Evolutionary conservation across 2,329 filamentous ascomycete species (phyloP).

Genomic region (Cytospora piceae): DNA sequence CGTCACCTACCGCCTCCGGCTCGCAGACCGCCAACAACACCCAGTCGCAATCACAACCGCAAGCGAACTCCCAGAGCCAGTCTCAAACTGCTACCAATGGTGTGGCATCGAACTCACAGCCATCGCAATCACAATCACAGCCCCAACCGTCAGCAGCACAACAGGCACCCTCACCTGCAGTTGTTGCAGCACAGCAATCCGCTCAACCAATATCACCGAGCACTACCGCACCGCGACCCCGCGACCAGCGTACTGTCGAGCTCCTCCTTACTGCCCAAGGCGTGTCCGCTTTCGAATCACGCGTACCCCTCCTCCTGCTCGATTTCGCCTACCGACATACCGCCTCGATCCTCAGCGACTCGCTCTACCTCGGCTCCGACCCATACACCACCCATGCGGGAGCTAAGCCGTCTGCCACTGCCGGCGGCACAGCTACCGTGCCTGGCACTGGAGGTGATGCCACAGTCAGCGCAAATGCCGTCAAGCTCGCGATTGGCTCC

Average conservation of each 20-base stretch:
- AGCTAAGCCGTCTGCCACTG: constrained; percentile 52
- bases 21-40: constrained; percentile 33
- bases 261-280: constrained; percentile 78
- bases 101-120: constrained; percentile 22
- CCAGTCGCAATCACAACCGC: constrained; percentile 31
- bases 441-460: constrained; percentile 53
- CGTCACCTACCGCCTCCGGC: constrained; percentile 42
- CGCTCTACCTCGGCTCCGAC: constrained; percentile 69
- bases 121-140: constrained; percentile 37
- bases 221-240: constrained; percentile 62
- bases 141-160: constrained; percentile 34
- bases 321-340: constrained; percentile 88
- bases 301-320: constrained; percentile 79
- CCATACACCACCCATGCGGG: constrained; percentile 66
- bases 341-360: constrained; percentile 70
- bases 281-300: constrained; percentile 78
- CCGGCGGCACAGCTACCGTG: constrained; percentile 53
- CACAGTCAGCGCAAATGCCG: constrained; percentile 65
- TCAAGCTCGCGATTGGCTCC: constrained; percentile 73
- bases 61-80: constrained; percentile 30
- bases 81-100: constrained; percentile 38
- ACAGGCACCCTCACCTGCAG: constrained; percentile 30
- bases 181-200: constrained; percentile 33
- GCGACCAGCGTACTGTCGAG: constrained; percentile 79
- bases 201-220: constrained; percentile 39